Conservation (phyloP, 1,139 yeast genomes). For the Pichia sp. region DNA sequence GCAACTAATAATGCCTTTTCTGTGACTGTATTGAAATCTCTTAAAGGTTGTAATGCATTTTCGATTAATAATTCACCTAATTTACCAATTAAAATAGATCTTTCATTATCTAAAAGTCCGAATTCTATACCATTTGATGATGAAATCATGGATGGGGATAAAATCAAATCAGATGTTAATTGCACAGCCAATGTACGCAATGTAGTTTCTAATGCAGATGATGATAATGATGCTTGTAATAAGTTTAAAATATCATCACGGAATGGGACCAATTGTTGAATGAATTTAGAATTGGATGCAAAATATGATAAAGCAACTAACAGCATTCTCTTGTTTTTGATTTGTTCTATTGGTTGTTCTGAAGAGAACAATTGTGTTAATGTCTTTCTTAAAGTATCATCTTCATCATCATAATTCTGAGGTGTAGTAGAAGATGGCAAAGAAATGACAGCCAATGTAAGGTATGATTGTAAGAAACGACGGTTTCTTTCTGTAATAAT, state of each 20-base stretch:
- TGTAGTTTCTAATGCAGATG: constrained; percentile 65
- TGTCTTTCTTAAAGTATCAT: constrained; percentile 41
- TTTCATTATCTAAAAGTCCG: constrained; percentile 18
- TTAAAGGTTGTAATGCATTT: constrained; percentile 5
- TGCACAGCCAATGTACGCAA: constrained; percentile 65
- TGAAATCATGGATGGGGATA: constrained; percentile 30
- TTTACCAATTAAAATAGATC: constrained; percentile 11
- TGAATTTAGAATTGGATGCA: constrained; percentile 13
- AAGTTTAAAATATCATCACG: constrained; percentile 69
- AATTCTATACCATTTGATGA: constrained; percentile 7
- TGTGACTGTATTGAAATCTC: constrained; percentile 10
- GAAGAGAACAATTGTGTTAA: constrained; percentile 30
- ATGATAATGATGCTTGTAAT: constrained; percentile 61
- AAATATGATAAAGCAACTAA: constrained; percentile 20
- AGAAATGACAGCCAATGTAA: constrained; percentile 58
- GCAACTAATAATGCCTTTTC: constrained; percentile 15
- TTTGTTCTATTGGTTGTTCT: constrained; percentile 15
- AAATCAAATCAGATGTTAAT: constrained; percentile 56
- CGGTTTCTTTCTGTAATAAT: constrained; percentile 45
- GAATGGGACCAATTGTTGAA: constrained; percentile 38
- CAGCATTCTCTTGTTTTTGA: constrained; percentile 13
- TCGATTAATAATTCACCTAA: constrained; percentile 14
- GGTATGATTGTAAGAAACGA: constrained; percentile 56
- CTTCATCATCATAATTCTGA: constrained; percentile 40
- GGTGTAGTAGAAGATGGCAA: constrained; percentile 19